Base-by-base conservation (phyloP, 1,284 basidiomycete genomes). In the Irpex sp. region DNA sequence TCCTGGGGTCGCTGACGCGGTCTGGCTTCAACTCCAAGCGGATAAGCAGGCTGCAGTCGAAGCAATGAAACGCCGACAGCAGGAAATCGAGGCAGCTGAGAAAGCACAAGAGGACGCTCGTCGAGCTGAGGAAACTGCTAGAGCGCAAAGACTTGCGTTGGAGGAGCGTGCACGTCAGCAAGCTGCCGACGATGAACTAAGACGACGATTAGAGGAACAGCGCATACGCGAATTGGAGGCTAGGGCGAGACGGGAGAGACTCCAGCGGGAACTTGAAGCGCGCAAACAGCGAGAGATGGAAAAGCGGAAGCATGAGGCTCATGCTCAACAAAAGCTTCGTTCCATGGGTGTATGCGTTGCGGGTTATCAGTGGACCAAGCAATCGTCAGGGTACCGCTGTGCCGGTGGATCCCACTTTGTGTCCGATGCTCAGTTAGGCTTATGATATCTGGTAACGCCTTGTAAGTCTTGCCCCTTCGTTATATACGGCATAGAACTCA, bases 281-380 rank as follows among this genome's bases (percentile, higher is more conserved):
- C 73, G 71, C 60, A 70, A 74, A 55, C 70, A 74, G 62, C 77
- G 76, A 26, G 77, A 82, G 64, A 69, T 71, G 26, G 59, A 71
- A 71, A 71, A 71, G 62, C 59, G 65, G 59, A 67, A 70, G 59
- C 68, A 76, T 64, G 74, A 75, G 62, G 74, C 73, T 1, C 71
- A 76, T 59, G 77, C 74, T 5, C 85, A 82, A 69, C 61, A 55
- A 48, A 81, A 76, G 64, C 67, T 89, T 15, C 75, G 79, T 3
- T 31, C 67, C 0, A 79, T 87, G 76, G 87, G 87, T 0, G 73
- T 83, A 2, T 89, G 87, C 66, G 66, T 72, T 4, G 77, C 69
- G 26, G 86, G 87, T 1, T 89, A 65, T 68, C 71, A 64, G 13
- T 89, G 87, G 87, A 80, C 83, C 57, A 77, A 76, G 60, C 73